Conservation (phyloP, 257 asterid species). For the Penstemon davidsonii region DNA sequence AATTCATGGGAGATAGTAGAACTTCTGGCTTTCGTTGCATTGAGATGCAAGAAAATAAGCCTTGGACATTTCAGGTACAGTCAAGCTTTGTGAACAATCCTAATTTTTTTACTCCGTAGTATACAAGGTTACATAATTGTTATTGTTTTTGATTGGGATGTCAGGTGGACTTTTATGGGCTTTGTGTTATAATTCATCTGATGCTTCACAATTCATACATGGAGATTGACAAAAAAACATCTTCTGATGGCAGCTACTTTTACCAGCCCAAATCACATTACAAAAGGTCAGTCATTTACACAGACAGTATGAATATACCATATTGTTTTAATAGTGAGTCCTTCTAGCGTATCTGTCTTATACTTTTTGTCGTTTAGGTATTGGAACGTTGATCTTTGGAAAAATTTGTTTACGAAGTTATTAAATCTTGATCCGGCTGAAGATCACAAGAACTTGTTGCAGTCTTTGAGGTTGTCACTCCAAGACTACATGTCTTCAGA, state of each 20-base stretch:
- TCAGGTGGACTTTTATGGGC: slow-evolving; percentile 83
- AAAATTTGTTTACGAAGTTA: slow-evolving; percentile 60
- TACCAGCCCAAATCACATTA: slow-evolving; percentile 73
- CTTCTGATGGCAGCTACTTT: slow-evolving; percentile 46
- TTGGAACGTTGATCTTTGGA: slow-evolving; percentile 85
- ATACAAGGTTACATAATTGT: not conserved
- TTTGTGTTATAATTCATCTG: slow-evolving; percentile 78
- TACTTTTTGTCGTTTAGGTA: slow-evolving; percentile 45
- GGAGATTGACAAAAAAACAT: slow-evolving; percentile 67
- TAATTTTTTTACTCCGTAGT: not conserved
- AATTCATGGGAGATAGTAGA: slow-evolving; percentile 81
- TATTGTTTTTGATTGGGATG: slow-evolving; percentile 15
- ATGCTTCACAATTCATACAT: slow-evolving; percentile 85
- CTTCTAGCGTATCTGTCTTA: not conserved
- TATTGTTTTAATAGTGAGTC: not conserved
- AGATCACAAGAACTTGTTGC: slow-evolving; percentile 55
- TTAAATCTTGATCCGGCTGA: slow-evolving; percentile 59
- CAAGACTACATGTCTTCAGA: slow-evolving; percentile 78
- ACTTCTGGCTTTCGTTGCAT: slow-evolving; percentile 95
- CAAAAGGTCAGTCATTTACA: slow-evolving; percentile 55
- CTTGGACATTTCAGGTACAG: slow-evolving; percentile 88
- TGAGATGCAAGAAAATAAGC: slow-evolving; percentile 88
- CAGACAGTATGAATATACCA: not conserved
- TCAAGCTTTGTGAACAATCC: not conserved
- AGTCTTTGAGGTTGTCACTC: slow-evolving; percentile 62